Evolutionary conservation across 2,329 filamentous ascomycete species (phyloP).

Genomic region (Pseudocercospora macadamiae): DNA sequence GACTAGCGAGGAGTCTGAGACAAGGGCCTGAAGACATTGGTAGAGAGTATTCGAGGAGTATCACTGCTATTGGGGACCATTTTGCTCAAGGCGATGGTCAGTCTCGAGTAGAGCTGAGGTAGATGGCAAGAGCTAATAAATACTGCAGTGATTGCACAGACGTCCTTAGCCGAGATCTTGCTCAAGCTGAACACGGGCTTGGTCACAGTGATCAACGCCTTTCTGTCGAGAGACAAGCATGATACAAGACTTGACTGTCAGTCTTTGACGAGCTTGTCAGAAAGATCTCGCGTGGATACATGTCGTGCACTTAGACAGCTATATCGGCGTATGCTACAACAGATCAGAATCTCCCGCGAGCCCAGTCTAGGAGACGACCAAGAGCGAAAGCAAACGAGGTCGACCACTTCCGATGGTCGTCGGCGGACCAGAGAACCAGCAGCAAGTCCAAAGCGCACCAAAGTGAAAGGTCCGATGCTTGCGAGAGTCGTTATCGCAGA

Average conservation of each 20-base stretch:
- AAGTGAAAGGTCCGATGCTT: slow-evolving; percentile 28
- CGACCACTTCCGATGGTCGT: neutral
- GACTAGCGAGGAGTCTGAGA: slow-evolving; percentile 45
- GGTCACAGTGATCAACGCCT: slow-evolving; percentile 50
- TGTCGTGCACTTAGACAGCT: slow-evolving; percentile 47
- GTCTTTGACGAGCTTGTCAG: slow-evolving; percentile 49
- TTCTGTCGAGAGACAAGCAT: slow-evolving; percentile 43
- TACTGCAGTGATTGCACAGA: slow-evolving; percentile 47
- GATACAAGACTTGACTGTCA: slow-evolving; percentile 45
- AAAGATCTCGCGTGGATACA: slow-evolving; percentile 49
- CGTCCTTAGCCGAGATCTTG: slow-evolving; percentile 49
- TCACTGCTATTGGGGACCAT: slow-evolving; percentile 41
- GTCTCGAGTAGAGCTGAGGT: slow-evolving; percentile 20
- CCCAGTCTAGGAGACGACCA: neutral
- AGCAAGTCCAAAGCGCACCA: slow-evolving; percentile 18
- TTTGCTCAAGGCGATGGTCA: slow-evolving; percentile 51
- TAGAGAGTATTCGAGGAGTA: slow-evolving; percentile 45
- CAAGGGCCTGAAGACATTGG: slow-evolving; percentile 48
- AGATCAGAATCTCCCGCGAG: neutral
- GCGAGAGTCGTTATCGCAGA: slow-evolving; percentile 36
- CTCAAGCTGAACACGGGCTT: slow-evolving; percentile 53
- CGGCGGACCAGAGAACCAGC: neutral
- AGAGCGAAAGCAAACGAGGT: neutral
- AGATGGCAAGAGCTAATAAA: slow-evolving; percentile 9
- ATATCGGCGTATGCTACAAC: slow-evolving; percentile 31